A percentile compares a stretch with the other conserved stretches of the same genome.
phyloP scores from a whole-genome alignment of 2,329 filamentous ascomycete species.

The Peltaster fructicola region DNA sequence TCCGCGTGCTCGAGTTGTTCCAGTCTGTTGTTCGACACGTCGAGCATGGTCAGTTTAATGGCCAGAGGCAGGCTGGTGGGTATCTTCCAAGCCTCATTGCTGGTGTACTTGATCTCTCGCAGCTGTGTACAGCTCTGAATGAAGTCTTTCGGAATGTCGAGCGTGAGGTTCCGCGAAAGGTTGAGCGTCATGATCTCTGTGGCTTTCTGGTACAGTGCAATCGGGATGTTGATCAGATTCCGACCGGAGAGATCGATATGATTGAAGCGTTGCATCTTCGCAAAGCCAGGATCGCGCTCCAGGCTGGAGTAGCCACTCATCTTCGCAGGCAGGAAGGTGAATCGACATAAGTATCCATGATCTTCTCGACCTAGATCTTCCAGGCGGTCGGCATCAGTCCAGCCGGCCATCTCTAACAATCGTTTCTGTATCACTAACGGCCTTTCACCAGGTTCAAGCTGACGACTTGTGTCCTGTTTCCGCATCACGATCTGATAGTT shows the following conservation, averaged over 20 bases:
- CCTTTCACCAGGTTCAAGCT: constrained; percentile 60
- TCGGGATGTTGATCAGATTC: constrained; percentile 87
- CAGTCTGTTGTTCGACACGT: constrained; percentile 85
- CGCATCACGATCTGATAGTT: constrained; percentile 93
- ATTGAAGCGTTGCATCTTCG: constrained; percentile 75
- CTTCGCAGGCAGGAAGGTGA: constrained; percentile 81
- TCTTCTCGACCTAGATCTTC: constrained; percentile 93
- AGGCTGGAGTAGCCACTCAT: constrained; percentile 60
- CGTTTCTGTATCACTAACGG: constrained; percentile 84
- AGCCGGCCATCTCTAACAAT: constrained; percentile 79
- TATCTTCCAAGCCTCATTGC: constrained; percentile 77
- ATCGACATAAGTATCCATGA: constrained; percentile 90
- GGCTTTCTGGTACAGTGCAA: constrained; percentile 79
- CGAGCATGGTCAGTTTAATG: constrained; percentile 65
- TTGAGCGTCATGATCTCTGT: constrained; percentile 89
- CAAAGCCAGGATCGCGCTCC: constrained; percentile 61
- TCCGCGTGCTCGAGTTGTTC: constrained; percentile 77
- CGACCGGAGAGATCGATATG: constrained; percentile 82
- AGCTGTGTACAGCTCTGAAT: constrained; percentile 83
- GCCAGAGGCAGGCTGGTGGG: constrained; percentile 73
- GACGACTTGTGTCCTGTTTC: constrained; percentile 75
- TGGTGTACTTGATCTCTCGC: constrained; percentile 87
- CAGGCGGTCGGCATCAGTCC: constrained; percentile 67
- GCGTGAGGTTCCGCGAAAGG: constrained; percentile 74
- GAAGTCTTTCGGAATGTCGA: constrained; percentile 90